phyloP scores from a whole-genome alignment of 140 eudicot species.

The Flaveria floridana region DNA sequence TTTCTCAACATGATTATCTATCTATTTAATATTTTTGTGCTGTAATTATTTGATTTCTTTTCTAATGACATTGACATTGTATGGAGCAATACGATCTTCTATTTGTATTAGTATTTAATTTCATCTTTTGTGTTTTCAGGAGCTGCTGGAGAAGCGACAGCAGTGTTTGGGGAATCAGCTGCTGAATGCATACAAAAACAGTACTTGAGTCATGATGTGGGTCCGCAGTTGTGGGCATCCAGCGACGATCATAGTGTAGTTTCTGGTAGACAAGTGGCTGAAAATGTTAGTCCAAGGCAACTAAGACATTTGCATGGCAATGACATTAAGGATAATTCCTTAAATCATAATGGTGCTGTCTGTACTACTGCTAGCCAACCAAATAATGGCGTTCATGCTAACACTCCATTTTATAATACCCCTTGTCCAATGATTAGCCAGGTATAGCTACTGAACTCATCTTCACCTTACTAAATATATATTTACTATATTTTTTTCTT shows the following conservation, averaged over 20 bases:
- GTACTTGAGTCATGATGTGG: conserved; percentile 51
- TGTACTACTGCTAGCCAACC: conserved; percentile 40
- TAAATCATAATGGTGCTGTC: conserved; percentile 50
- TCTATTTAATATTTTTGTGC: background rate
- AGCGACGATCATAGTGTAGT: conserved; percentile 48
- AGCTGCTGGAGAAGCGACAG: conserved; percentile 82
- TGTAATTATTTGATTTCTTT: background rate
- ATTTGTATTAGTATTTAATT: background rate
- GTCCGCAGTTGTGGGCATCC: conserved; percentile 44
- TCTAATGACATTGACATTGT: background rate
- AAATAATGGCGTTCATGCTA: conserved; percentile 58
- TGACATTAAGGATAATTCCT: conserved; percentile 54
- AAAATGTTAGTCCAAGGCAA: conserved; percentile 72
- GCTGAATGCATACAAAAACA: conserved; percentile 75
- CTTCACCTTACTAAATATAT: background rate
- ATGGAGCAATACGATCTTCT: background rate
- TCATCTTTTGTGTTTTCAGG: conserved; percentile 43
- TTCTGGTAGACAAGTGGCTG: conserved; percentile 50
- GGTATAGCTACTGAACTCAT: conserved; percentile 34
- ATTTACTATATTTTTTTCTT: background rate
- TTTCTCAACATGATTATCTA: background rate
- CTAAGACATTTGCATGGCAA: conserved; percentile 43
- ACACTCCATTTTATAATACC: conserved; percentile 67
- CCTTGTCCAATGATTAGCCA: conserved; percentile 93
- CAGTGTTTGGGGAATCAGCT: conserved; percentile 85